Conservation (phyloP, 2,329 filamentous ascomycete species). For the Magnaporthiopsis poae region DNA sequence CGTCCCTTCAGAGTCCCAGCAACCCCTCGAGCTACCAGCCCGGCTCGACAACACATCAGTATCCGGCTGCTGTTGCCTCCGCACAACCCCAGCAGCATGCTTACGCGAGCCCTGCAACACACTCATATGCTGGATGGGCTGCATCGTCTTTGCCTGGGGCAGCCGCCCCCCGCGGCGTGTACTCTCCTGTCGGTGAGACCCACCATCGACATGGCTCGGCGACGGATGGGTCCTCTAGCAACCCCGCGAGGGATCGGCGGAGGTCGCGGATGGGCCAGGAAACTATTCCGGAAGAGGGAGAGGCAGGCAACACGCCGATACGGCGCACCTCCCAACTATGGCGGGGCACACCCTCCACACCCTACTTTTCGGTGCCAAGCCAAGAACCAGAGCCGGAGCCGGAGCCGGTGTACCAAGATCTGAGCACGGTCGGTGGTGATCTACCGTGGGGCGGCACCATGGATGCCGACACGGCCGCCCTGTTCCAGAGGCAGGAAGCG, state of each 20-base stretch:
- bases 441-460: conserved; percentile 13
- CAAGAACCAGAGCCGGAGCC: conserved; percentile 14
- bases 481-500: conserved; percentile 44
- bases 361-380: conserved; percentile 22
- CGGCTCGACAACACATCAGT: not conserved
- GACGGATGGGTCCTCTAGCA: not conserved
- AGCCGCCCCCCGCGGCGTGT: not conserved
- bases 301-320: not conserved
- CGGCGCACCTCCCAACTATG: conserved; percentile 5
- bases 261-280: not conserved
- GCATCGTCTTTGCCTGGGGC: not conserved
- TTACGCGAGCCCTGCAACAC: not conserved
- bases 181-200: not conserved
- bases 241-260: not conserved
- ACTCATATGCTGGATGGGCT: not conserved
- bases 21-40: not conserved
- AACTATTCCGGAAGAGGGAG: not conserved
- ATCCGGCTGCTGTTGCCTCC: not conserved
- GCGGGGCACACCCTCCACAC: conserved; percentile 16
- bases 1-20: conserved; percentile 9
- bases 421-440: conserved; percentile 11
- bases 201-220: not conserved
- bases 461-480: conserved; percentile 22
- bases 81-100: not conserved
- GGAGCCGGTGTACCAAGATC: not conserved